Evolutionary conservation across 495 filamentous ascomycete genomes (phyloP).

Genomic region (Lasiosphaeria miniovina): DNA sequence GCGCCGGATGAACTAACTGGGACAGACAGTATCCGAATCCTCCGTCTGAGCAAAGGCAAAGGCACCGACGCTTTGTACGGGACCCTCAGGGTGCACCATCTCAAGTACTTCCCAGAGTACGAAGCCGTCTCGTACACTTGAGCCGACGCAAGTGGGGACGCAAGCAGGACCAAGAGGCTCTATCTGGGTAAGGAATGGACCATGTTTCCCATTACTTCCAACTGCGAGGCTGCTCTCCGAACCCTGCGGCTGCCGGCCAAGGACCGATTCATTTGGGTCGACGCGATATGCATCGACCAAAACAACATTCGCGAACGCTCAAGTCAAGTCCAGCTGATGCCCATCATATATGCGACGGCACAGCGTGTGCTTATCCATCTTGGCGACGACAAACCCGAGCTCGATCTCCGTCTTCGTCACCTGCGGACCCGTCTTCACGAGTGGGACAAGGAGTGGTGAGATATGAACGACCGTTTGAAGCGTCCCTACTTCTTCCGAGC

Average conservation of each 20-base stretch:
- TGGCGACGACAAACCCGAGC: slow-evolving; percentile 14
- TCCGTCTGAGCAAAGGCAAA: slow-evolving; percentile 18
- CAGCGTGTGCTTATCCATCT: slow-evolving; percentile 28
- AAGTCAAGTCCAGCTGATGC: slow-evolving; percentile 30
- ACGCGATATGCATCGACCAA: slow-evolving; percentile 36
- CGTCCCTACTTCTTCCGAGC: slow-evolving; percentile 23
- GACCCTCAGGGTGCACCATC: slow-evolving; percentile 10
- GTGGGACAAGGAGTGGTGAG: slow-evolving; percentile 16
- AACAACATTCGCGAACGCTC: slow-evolving; percentile 20
- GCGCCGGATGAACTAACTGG: neutral
- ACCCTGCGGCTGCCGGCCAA: slow-evolving; percentile 15
- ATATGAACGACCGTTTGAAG: slow-evolving; percentile 15
- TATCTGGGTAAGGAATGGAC: slow-evolving; percentile 23
- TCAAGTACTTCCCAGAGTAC: slow-evolving; percentile 25
- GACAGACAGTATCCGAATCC: slow-evolving; percentile 18
- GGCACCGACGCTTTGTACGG: slow-evolving; percentile 19
- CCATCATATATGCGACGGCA: slow-evolving; percentile 30
- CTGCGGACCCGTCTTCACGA: neutral
- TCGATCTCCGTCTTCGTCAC: slow-evolving; percentile 7
- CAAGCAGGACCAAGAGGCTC: slow-evolving; percentile 15
- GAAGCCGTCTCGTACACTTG: slow-evolving; percentile 24
- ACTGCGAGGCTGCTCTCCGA: slow-evolving; percentile 22
- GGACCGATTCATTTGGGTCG: slow-evolving; percentile 28
- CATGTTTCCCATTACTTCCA: slow-evolving; percentile 19
- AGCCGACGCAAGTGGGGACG: slow-evolving; percentile 17